Conservation (phyloP, 306 rosid species). For the Vigna hirtella region DNA sequence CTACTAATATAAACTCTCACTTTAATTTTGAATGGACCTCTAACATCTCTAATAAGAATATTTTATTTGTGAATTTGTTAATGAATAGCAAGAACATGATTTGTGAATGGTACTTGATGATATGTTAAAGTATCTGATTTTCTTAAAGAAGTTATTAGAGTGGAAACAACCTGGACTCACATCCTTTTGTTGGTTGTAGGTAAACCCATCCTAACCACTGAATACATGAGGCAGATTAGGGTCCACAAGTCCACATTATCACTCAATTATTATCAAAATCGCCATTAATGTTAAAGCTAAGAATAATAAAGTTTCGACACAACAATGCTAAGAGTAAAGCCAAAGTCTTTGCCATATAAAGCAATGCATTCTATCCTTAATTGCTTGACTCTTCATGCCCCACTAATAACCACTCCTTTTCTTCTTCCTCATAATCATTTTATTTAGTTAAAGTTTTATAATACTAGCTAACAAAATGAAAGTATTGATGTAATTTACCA, state of each 20-base stretch:
- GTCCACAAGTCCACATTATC: constrained; percentile 37
- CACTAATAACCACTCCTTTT: neutral
- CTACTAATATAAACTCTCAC: neutral
- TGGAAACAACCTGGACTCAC: constrained; percentile 23
- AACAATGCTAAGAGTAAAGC: constrained; percentile 38
- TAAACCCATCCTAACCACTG: constrained; percentile 27
- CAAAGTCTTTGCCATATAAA: constrained; percentile 25
- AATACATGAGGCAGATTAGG: constrained; percentile 36
- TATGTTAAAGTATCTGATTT: neutral
- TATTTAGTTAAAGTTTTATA: neutral
- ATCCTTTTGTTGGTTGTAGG: constrained; percentile 14
- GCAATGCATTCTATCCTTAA: constrained; percentile 25
- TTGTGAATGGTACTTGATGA: neutral
- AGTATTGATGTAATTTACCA: neutral
- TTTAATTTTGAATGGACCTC: neutral
- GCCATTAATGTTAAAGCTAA: constrained; percentile 35
- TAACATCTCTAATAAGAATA: neutral
- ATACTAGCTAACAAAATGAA: neutral
- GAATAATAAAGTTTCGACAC: constrained; percentile 14
- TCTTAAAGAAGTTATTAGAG: neutral
- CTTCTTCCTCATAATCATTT: constrained; percentile 5
- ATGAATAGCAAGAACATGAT: neutral
- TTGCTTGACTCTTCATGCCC: constrained; percentile 23
- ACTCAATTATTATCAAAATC: constrained; percentile 26
- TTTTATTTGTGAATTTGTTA: neutral